Evolutionary conservation across 1,139 yeast species (phyloP), one percentile per base, ranked within the genome.

Genomic region (Yamadazyma dushanensis): DNA sequence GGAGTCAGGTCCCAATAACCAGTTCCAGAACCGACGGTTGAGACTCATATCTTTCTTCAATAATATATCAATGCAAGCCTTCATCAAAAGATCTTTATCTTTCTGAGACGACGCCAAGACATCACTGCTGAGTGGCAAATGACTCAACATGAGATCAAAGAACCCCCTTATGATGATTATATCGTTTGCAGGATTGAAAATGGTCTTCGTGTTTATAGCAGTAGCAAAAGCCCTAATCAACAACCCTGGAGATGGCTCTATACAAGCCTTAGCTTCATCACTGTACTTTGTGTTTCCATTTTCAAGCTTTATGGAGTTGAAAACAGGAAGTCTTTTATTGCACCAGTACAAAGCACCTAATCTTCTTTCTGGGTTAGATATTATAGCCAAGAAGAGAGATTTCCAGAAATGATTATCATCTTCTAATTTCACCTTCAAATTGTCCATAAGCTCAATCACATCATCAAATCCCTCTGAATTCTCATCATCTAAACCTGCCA

Each of bases 401-500:
- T 81, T 92, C 98, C 98, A 92, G 57, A 90, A 92, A 46, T 83
- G 79, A 1, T 80, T 57, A 50, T 87, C 89, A 51, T 88, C 82
- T 27, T 67, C 65, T 21, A 88, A 56, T 33, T 77, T 76, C n/a
- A 44, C 48, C 47, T 80, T 78, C 49, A 89, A 70, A 2, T 63
- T 57, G 35, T 82, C 90, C 36, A 92, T 64, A 27, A 90, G 55
- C 1, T 64, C 63, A 38, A 88, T 48, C 1, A 80, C 75, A 3
- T 80, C 76, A 11, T 67, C 70, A 53, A 84, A 90, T 22, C 83
- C 79, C 52, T 92, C 98, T 15, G 92, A 81, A 31, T 88, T 78
- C 47, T 89, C 96, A 49, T 92, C 97, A 48, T 92, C 98, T 32
- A 94, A 72, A 0, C 96, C 96, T 0, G 96, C 89, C 9, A 92